Evolutionary conservation across 2,329 filamentous ascomycete species (phyloP).

Genomic region (Didymella glomerata): DNA sequence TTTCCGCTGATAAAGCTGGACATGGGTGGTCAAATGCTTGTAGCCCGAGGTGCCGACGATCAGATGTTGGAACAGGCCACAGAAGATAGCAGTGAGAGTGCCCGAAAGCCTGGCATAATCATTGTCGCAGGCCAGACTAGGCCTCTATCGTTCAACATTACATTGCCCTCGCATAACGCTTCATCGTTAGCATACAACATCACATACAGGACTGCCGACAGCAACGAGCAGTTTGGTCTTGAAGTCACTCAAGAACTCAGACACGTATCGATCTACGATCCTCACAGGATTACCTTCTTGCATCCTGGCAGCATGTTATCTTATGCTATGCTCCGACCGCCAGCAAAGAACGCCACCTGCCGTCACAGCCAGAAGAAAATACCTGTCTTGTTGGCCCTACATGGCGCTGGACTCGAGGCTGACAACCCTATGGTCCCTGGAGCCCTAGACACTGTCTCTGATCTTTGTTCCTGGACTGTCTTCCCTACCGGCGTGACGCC

Average conservation of each 20-base stretch:
- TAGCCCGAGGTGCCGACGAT: conserved; percentile 21
- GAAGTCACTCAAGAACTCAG: conserved; percentile 40
- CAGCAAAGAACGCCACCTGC: conserved; percentile 54
- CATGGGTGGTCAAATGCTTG: conserved; percentile 22
- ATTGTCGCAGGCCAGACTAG: conserved; percentile 54
- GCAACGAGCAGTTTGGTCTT: conserved; percentile 26
- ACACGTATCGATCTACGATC: conserved; percentile 45
- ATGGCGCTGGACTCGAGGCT: conserved; percentile 66
- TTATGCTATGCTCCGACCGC: conserved; percentile 66
- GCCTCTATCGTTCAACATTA: conserved; percentile 51
- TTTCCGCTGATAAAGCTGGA: conserved; percentile 19
- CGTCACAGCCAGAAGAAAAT: conserved; percentile 34
- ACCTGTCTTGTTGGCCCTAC: conserved; percentile 62
- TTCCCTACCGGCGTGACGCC: conserved; percentile 65
- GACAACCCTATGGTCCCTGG: conserved; percentile 57
- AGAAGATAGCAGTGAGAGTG: background rate
- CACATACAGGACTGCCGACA: conserved; percentile 33
- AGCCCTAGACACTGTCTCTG: conserved; percentile 59
- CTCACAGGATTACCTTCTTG: conserved; percentile 64
- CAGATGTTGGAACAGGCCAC: conserved; percentile 21
- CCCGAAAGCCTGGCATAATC: conserved; percentile 19
- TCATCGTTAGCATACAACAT: conserved; percentile 40
- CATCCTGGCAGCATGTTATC: conserved; percentile 64
- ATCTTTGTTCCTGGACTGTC: conserved; percentile 64
- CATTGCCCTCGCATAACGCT: conserved; percentile 30